A percentile compares a stretch with the other conserved stretches of the same genome.
phyloP scores from a whole-genome alignment of 495 filamentous ascomycete species.

The Pyronema omphalodes region DNA sequence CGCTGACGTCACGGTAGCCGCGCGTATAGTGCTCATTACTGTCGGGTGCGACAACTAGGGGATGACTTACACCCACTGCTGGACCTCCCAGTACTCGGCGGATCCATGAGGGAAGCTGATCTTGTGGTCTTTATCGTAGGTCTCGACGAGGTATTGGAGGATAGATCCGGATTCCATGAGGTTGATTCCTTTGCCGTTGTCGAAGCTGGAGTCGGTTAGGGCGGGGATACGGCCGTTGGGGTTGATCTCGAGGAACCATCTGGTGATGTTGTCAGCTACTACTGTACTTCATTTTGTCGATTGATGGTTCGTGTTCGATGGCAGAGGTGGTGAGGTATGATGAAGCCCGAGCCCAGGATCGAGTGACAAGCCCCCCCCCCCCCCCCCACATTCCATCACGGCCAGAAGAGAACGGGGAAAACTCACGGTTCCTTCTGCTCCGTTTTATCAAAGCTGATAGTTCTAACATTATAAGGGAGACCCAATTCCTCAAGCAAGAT shows the following conservation, averaged over 20 bases:
- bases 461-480: constrained; percentile 41
- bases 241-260: constrained; percentile 79
- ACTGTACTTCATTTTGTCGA: no score
- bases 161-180: constrained; percentile 77
- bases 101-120: constrained; percentile 60
- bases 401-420: constrained; percentile 17
- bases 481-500: constrained; percentile 80
- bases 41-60: background rate
- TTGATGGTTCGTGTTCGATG: no score
- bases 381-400: constrained; percentile 21
- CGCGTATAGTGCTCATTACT: no score
- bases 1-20: background rate
- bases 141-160: constrained; percentile 65
- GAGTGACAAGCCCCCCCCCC: no score
- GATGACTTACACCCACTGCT: constrained; percentile 48
- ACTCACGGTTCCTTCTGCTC: constrained; percentile 56
- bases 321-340: no score
- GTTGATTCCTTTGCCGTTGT: constrained; percentile 51
- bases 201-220: constrained; percentile 52
- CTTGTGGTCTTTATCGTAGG: constrained; percentile 70
- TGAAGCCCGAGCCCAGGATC: no score
- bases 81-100: constrained; percentile 59
- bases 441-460: constrained; percentile 53
- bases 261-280: background rate
- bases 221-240: constrained; percentile 94